Base-by-base conservation (phyloP, 768 basidiomycete species). In the Candolleomyces efflorescens region DNA sequence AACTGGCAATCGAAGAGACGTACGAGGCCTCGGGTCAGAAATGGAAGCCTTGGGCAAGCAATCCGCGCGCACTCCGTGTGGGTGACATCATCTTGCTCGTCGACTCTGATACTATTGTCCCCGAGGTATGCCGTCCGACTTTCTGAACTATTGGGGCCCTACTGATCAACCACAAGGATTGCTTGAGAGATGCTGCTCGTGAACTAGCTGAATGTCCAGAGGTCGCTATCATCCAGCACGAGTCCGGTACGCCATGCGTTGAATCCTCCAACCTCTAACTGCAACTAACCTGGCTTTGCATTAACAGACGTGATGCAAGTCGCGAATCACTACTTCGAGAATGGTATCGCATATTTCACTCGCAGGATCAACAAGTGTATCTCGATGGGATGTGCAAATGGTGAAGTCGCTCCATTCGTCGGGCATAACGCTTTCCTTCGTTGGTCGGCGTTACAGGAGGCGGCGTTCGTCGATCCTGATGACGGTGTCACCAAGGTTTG, bases 361-460 rank as follows among this genome's bases (percentile, higher is more conserved):
- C 83, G 85, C 20, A 82, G 91, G 38, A 92, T 95, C 73, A 93
- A 94, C 69, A 85, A 84, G 68, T 84, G 81, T 67, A 92, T 92
- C 39, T 87, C 89, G 0, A 84, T 92, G 80, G 82, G 84, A 15
- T 85, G 84, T 64, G 87, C 90, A 2, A 92, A 92, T 61, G 90
- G 90, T 27, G 89, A 92, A 66, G 82, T 90, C 23, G 86, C 86
- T 4, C 90, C 90, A 1, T 92, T 92, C 63, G 90, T 92, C 55
- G 90, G 90, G 3, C 90, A 93, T 69, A 92, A 93, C 60, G 91
- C 92, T 5, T 96, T 94, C 71, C 76, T 95, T 49, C 84, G 92
- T 18, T 95, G 93, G 93, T 83, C 84, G 2, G 93, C 93, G 1
- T 74, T 94, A 22, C 93, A 95, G 69, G 93, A 94, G 59, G 90